phyloP scores from a whole-genome alignment of 169 alveolate genomes.

The Plasmodium adleri region DNA sequence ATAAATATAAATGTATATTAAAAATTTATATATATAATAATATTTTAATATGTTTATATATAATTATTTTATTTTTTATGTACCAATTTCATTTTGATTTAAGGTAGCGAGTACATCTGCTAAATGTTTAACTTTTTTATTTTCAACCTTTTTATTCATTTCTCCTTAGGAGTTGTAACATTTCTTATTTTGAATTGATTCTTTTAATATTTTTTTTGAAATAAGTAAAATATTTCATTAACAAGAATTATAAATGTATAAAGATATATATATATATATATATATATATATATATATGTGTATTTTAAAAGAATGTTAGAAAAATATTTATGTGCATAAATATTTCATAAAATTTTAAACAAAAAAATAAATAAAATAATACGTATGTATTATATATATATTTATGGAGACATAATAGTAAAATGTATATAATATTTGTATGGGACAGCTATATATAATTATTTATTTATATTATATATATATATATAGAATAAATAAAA shows the following conservation, averaged over 20 bases:
- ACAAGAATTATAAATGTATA: too few species aligned
- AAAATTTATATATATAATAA: background rate
- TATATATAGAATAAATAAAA: too few species aligned
- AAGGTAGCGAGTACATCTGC: constrained; percentile 54
- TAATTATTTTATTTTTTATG: background rate
- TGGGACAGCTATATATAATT: too few species aligned
- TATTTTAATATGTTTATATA: background rate
- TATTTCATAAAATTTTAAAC: constrained; percentile 4
- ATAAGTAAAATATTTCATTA: background rate
- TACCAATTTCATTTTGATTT: constrained; percentile 76
- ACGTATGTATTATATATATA: too few species aligned
- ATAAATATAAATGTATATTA: background rate
- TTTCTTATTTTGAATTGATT: constrained; percentile 18
- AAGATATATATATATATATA: background rate
- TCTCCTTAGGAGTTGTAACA: background rate
- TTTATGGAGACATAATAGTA: too few species aligned
- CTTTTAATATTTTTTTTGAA: constrained; percentile 7
- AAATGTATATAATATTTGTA: too few species aligned
- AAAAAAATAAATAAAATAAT: background rate
- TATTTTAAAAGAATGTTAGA: background rate
- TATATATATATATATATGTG: constrained; percentile 1
- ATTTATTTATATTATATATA: too few species aligned
- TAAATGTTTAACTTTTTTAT: constrained; percentile 35
- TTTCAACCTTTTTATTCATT: constrained; percentile 66
- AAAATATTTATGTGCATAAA: background rate